These are phyloP conservation scores for Globisporangium ultimum DNA, from an alignment of 352 stramenopile species.

Conservation along the genomic window DNA sequence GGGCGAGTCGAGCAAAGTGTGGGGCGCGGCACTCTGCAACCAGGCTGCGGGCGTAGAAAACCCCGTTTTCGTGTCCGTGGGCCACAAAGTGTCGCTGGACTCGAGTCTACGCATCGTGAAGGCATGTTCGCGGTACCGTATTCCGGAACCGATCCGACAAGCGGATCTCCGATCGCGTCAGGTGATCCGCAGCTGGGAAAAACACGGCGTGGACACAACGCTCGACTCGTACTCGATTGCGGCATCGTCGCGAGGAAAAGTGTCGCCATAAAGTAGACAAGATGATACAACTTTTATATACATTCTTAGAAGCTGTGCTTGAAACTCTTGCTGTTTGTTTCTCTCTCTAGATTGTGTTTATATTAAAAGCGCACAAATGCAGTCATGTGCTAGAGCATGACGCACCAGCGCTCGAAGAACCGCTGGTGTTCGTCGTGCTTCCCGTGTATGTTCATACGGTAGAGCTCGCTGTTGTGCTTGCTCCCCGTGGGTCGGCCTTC, in stretches of 20 bases:
- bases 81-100: constrained; percentile 62
- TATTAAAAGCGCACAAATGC: neutral
- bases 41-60: constrained; percentile 53
- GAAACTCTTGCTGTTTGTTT: no score
- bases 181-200: constrained; percentile 72
- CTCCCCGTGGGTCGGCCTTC: constrained; percentile 47
- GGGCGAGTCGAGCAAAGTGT: constrained; percentile 67
- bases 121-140: constrained; percentile 59
- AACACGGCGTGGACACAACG: constrained; percentile 38
- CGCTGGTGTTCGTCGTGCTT: constrained; percentile 45
- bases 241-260: constrained; percentile 3
- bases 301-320: neutral
- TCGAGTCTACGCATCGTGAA: constrained; percentile 54
- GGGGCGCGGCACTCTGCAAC: constrained; percentile 70
- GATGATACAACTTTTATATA: neutral
- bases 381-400: constrained; percentile 39
- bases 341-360: no score
- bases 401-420: constrained; percentile 72
- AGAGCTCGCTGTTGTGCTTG: constrained; percentile 36
- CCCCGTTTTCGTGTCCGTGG: constrained; percentile 84
- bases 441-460: constrained; percentile 55
- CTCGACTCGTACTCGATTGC: constrained; percentile 37
- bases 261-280: neutral
- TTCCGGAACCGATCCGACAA: constrained; percentile 85
- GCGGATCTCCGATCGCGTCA: constrained; percentile 78